These are phyloP conservation scores for Nicotiana obtusifolia DNA, from an alignment of 257 asterid genomes.

Conservation along the genomic window DNA sequence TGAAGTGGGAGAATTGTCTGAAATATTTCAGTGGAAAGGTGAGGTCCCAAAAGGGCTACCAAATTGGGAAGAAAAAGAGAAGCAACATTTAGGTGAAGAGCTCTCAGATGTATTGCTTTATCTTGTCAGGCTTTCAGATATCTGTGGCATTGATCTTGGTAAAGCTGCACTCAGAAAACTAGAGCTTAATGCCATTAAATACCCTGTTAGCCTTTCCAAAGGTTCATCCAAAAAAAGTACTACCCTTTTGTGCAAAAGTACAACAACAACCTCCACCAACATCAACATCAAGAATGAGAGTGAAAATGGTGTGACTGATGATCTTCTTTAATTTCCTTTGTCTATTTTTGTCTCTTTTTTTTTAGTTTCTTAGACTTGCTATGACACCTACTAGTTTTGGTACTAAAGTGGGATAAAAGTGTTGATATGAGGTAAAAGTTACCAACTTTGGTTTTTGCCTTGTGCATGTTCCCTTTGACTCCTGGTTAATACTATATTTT, in stretches of 20 bases:
- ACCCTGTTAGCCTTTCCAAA: slow-evolving; percentile 40
- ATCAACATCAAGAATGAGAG: neutral
- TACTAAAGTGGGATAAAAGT: neutral
- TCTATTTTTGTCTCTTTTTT: neutral
- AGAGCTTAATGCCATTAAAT: slow-evolving; percentile 49
- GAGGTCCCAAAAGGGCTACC: slow-evolving; percentile 58
- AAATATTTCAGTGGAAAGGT: slow-evolving; percentile 70
- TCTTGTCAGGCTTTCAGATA: slow-evolving; percentile 48
- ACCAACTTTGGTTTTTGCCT: neutral
- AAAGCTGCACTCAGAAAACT: slow-evolving; percentile 56
- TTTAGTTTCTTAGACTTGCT: neutral
- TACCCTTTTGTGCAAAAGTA: neutral
- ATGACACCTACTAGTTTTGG: neutral
- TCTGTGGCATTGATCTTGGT: slow-evolving; percentile 56
- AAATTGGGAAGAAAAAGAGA: slow-evolving; percentile 56
- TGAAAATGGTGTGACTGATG: slow-evolving; percentile 14
- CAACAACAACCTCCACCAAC: slow-evolving; percentile 11
- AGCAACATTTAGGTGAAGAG: slow-evolving; percentile 53
- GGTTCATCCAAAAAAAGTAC: slow-evolving; percentile 33
- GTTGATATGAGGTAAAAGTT: neutral
- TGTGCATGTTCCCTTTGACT: neutral
- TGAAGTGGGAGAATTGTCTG: slow-evolving; percentile 66
- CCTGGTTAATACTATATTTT: neutral
- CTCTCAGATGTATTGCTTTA: slow-evolving; percentile 61
- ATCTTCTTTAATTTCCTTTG: slow-evolving; percentile 3